Conservation (phyloP, 331 rosid species). For the Phaseolus coccineus region DNA sequence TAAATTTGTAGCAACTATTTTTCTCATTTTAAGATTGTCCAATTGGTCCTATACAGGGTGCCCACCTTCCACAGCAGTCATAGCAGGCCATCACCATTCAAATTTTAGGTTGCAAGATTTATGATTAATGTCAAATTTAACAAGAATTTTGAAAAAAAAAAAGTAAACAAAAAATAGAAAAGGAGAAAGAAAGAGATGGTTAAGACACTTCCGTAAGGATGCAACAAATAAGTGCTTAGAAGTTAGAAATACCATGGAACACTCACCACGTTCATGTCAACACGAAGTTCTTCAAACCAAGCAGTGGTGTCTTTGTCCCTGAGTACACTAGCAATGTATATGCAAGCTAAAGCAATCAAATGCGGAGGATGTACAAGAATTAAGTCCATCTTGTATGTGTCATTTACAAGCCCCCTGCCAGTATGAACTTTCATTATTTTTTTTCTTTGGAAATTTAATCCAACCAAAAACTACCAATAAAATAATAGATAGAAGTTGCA, state of each 20-base stretch:
- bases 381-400: slow-evolving; percentile 96
- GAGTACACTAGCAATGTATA: slow-evolving; percentile 84
- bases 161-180: neutral
- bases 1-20: neutral
- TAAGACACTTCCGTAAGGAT: slow-evolving; percentile 14
- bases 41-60: slow-evolving; percentile 4
- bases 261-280: slow-evolving; percentile 94
- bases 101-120: slow-evolving; percentile 5
- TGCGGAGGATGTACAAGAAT: slow-evolving; percentile 95
- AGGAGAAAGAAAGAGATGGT: neutral
- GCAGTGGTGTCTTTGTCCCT: slow-evolving; percentile 85
- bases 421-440: slow-evolving; percentile 28
- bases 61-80: neutral
- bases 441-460: neutral
- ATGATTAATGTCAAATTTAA: neutral
- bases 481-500: slow-evolving; percentile 17
- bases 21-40: slow-evolving; percentile 30
- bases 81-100: slow-evolving; percentile 25
- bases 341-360: slow-evolving; percentile 93
- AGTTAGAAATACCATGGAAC: slow-evolving; percentile 18
- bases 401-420: slow-evolving; percentile 88
- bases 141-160: slow-evolving; percentile 7
- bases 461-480: neutral
- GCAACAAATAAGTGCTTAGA: slow-evolving; percentile 28
- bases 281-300: slow-evolving; percentile 95